Base-by-base conservation (phyloP, 768 basidiomycete genomes). In the Xerocomellus amylosporus region DNA sequence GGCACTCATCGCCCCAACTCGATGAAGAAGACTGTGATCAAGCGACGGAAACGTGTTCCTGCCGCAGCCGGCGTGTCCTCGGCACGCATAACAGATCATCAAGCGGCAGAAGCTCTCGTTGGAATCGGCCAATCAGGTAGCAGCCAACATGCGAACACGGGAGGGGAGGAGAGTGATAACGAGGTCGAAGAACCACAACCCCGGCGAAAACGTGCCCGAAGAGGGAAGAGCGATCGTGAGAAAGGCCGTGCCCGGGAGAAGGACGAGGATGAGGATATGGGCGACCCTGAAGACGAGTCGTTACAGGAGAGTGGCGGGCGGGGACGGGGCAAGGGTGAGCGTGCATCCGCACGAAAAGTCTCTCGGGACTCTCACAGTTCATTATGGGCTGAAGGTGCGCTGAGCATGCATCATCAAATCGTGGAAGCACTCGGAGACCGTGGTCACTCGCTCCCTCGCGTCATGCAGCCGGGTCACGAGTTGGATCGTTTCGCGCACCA, bases 1-100 rank as follows among this genome's bases (percentile, higher is more conserved):
- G 93, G 94, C 45, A 92, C 91, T 2, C 94, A 98, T 64, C 85
- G 97, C 36, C 97, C 97, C 37, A 95, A 94, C 60, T 92, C 93
- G 58, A 96, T 99, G 94, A 98, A 97, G 75, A 98, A 98, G 78
- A 90, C 92, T 5, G 93, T 97, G 62, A 99, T 99, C 81, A 99
- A 99, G 76, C 84, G 97, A 33, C 80, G 97, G 60, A 98, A 98
- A 74, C 87, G 97, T 61, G 95, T 99, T 39, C 94, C 97, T 34
- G 95, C 96, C 47, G 93, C 88, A 19, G 80, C 71, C 53, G 67
- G 71, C 58, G 69, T 71, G 69, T 76, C 59, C 59, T 77, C 61
- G 53, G 76, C 74, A 61, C 77, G 79, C 28, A 80, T 90, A 77
- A 81, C 86, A 12, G 92, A 94, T 68, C 90, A 92, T 67, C 90